Conservation (phyloP, 2,329 filamentous ascomycete species). For the Sarocladium brachiariae region DNA sequence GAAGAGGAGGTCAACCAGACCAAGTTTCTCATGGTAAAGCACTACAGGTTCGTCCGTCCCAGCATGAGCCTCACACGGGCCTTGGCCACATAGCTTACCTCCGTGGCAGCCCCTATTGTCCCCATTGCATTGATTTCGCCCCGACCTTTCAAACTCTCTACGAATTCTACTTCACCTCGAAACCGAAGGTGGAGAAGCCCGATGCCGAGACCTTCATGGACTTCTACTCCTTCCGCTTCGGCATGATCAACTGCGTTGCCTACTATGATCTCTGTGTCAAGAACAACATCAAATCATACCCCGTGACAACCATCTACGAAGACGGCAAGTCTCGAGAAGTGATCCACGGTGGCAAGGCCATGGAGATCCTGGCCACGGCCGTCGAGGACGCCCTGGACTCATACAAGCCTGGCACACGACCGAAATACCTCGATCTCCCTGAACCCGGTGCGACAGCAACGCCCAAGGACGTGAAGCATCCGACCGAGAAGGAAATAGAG, state of each 20-base stretch:
- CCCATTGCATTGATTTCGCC: slow-evolving; percentile 72
- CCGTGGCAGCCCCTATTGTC: slow-evolving; percentile 48
- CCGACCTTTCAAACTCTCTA: slow-evolving; percentile 88
- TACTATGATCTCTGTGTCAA: slow-evolving; percentile 70
- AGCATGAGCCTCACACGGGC: background rate
- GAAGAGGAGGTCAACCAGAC: slow-evolving; percentile 47
- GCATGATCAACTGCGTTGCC: slow-evolving; percentile 75
- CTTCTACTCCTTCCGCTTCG: slow-evolving; percentile 88
- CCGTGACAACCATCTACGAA: slow-evolving; percentile 73
- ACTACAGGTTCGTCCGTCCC: slow-evolving; percentile 56
- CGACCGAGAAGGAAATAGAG: slow-evolving; percentile 16
- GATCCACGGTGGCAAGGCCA: slow-evolving; percentile 59
- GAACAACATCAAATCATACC: slow-evolving; percentile 63
- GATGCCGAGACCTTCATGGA: slow-evolving; percentile 58
- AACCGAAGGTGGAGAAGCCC: slow-evolving; percentile 54
- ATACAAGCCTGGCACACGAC: slow-evolving; percentile 73
- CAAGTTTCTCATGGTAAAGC: slow-evolving; percentile 52
- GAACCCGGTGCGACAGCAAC: slow-evolving; percentile 55
- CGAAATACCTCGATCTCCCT: slow-evolving; percentile 61
- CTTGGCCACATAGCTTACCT: slow-evolving; percentile 12
- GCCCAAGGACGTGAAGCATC: slow-evolving; percentile 23
- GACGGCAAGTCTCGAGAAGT: slow-evolving; percentile 62
- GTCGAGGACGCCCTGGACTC: slow-evolving; percentile 73
- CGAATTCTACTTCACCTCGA: slow-evolving; percentile 89
- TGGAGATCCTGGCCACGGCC: slow-evolving; percentile 59